Conservation (phyloP, 495 filamentous ascomycete species). For the Xylaria cubensis region DNA sequence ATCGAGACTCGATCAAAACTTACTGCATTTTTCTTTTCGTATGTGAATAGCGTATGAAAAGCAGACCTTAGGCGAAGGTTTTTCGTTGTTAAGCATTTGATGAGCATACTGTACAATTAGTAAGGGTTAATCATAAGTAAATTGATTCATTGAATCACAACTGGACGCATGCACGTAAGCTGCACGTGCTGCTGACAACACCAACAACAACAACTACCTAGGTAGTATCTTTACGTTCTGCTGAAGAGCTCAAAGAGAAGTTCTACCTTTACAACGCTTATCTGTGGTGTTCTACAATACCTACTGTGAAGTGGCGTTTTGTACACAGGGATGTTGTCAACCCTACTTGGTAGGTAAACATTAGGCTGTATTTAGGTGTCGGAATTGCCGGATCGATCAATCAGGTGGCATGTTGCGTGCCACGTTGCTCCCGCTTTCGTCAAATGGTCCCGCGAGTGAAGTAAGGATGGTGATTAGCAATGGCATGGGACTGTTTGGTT, state of each 20-base stretch:
- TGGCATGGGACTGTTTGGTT: neutral
- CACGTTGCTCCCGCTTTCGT: neutral
- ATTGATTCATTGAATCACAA: too few species aligned
- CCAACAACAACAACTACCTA: neutral
- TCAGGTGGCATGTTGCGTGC: neutral
- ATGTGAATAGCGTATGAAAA: neutral
- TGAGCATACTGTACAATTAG: neutral
- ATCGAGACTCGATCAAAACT: neutral
- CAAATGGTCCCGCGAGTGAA: neutral
- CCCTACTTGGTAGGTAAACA: neutral
- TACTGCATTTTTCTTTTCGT: neutral
- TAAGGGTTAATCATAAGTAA: too few species aligned
- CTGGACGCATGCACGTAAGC: neutral
- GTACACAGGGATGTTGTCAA: neutral
- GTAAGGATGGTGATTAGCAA: neutral
- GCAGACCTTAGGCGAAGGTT: too few species aligned
- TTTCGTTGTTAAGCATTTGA: too few species aligned
- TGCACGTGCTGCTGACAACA: neutral
- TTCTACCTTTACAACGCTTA: neutral
- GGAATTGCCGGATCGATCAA: neutral
- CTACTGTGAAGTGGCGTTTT: neutral
- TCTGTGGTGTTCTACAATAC: neutral
- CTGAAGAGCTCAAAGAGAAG: neutral
- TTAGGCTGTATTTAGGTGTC: neutral
- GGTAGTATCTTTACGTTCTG: neutral